A percentile compares a stretch with the other conserved stretches of the same genome.
These are phyloP conservation scores for Sodiomyces alkalinus DNA, from an alignment of 2,329 filamentous ascomycete genomes.

Conservation along the genomic window DNA sequence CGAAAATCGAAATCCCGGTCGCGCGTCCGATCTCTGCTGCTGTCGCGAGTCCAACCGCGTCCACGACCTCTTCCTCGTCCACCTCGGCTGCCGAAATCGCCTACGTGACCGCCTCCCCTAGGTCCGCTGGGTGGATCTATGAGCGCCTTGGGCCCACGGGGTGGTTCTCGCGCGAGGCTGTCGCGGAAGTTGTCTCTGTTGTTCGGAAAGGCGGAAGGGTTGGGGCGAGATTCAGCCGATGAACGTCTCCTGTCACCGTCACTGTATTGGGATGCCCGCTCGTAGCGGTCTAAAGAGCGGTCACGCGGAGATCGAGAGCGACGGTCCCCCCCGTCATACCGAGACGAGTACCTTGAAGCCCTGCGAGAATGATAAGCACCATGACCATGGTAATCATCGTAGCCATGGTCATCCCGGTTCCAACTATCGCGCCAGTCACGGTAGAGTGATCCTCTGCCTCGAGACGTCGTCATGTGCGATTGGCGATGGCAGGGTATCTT, in stretches of 20 bases:
- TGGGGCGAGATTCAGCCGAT: slow-evolving; percentile 40
- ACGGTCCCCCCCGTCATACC: slow-evolving; percentile 47
- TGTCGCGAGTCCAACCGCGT: slow-evolving; percentile 44
- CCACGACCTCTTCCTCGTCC: slow-evolving; percentile 39
- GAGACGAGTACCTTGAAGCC: slow-evolving; percentile 39
- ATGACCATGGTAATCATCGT: background rate
- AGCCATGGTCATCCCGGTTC: too few species aligned
- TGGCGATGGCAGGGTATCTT: too few species aligned
- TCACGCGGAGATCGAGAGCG: slow-evolving; percentile 52
- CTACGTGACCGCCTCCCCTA: slow-evolving; percentile 49
- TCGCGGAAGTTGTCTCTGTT: slow-evolving; percentile 40
- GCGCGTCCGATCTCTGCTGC: slow-evolving; percentile 43
- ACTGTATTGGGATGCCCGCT: slow-evolving; percentile 36
- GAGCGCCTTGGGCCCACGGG: slow-evolving; percentile 67
- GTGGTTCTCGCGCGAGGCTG: slow-evolving; percentile 45
- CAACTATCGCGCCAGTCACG: too few species aligned
- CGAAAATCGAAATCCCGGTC: slow-evolving; percentile 46
- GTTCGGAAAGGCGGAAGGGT: slow-evolving; percentile 44
- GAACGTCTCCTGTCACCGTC: slow-evolving; percentile 57
- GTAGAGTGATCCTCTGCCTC: too few species aligned
- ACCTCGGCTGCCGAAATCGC: slow-evolving; percentile 42
- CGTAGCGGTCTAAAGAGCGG: slow-evolving; percentile 53
- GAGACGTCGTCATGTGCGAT: too few species aligned
- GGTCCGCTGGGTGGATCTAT: slow-evolving; percentile 55
- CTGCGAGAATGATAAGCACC: slow-evolving; percentile 16